Base-by-base conservation (phyloP, 108 stramenopile species). In the Fistulifera pelliculosa region DNA sequence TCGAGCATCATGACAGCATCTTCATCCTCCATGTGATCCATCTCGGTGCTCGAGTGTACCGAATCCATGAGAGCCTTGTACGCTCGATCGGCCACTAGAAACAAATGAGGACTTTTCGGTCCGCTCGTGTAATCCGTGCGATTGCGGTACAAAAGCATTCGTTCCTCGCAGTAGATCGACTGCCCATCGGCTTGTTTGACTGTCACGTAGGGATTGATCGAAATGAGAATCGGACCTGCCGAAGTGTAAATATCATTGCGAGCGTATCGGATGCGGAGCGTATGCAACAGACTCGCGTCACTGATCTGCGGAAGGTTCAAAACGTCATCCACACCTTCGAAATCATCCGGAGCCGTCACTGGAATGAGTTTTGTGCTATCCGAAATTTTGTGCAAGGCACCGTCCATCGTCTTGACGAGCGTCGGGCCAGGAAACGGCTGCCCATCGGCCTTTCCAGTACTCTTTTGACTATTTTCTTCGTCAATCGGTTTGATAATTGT, bases 151-250 rank as follows among this genome's bases (percentile, higher is more conserved):
- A 56, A 45, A 64, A 85, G 28, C 87, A 90, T 87, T 21, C 62
- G 52, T 43, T 77, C 59, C 22, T 83, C 81, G 7, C 82, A 83
- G 35, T 88, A 91, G 17, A 91, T 45, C 38, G 78, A 80, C 58
- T 76, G 68, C 23, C 75, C 75, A 27, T 71, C 62, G 14, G 49
- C 22, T 16, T 57, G 25, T 1, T 27, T 58, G 57, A 94, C 64
- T 41, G 66, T 48, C 61, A 88, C 90, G 79, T 95, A 99, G 0
- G 98, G 98, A 69, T 99, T 99, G 47, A 97, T 72, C 10, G 86
- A 83, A 51, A 99, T 87, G 10, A 99, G 75, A 35, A 99, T 94
- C 15, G 93, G 90, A 22, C 98, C 96, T 5, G 96, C 93, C 39
- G 62, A 64, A 7, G 98, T 97, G 71, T 99, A 99, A 60, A 99